These are phyloP conservation scores for Paradendryphiella salina DNA, from an alignment of 2,329 filamentous ascomycete species.

Conservation along the genomic window DNA sequence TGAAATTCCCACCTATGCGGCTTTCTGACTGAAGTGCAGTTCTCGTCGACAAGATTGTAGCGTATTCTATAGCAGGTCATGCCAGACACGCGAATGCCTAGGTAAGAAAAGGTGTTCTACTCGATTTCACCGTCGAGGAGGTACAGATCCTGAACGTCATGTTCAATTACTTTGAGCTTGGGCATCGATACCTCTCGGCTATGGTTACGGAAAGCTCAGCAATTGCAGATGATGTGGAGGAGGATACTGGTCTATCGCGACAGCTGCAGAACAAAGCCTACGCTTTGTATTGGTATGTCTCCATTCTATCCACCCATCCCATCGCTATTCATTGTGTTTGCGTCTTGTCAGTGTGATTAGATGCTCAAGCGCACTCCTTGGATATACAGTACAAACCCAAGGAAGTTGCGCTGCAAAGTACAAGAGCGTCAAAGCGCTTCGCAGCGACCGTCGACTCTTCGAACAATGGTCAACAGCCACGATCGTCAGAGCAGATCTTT, in stretches of 20 bases:
- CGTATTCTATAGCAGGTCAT: constrained; percentile 25
- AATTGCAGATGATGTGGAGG: constrained; percentile 6
- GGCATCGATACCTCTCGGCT: constrained; percentile 20
- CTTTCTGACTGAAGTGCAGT: neutral
- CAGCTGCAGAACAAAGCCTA: constrained; percentile 21
- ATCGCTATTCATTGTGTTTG: too few species aligned
- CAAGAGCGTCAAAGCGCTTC: constrained; percentile 27
- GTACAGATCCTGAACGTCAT: constrained; percentile 19
- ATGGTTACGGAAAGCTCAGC: constrained; percentile 18
- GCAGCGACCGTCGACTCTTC: constrained; percentile 14
- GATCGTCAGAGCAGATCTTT: too few species aligned
- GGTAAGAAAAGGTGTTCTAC: constrained; percentile 3
- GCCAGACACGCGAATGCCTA: constrained; percentile 18
- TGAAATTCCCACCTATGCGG: constrained; percentile 21
- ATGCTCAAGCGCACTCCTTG: neutral
- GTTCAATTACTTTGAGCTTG: constrained; percentile 15
- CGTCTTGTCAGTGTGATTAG: too few species aligned
- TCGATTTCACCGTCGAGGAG: constrained; percentile 23
- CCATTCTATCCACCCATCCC: neutral
- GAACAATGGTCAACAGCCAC: neutral
- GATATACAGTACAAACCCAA: constrained; percentile 3
- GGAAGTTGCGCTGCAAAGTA: constrained; percentile 29
- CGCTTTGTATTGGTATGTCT: constrained; percentile 29
- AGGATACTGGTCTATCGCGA: constrained; percentile 7
- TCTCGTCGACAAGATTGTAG: constrained; percentile 15